A percentile compares a stretch with the other conserved stretches of the same genome.
Evolutionary conservation across 805 yeast species (phyloP).

Genomic region (Pichia insulana): DNA sequence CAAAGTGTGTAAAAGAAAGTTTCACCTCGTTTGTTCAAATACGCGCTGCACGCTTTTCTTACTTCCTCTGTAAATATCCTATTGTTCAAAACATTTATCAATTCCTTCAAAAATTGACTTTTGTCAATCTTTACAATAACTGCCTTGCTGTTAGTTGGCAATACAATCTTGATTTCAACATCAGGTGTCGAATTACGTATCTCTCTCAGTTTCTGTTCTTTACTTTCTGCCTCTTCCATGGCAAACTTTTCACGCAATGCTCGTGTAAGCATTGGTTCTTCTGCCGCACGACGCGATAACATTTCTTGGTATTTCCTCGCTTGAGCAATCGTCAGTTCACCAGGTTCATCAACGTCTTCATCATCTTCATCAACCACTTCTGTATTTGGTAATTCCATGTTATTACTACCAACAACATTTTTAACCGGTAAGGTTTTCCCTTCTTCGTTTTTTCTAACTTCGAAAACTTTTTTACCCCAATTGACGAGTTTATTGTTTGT

Average conservation of each 20-base stretch:
- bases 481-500: too few relatives aligned
- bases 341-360: neutral
- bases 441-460: neutral
- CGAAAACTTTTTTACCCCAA: neutral
- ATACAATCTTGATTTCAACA: neutral
- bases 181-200: neutral
- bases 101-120: neutral
- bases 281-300: slow-evolving; percentile 34
- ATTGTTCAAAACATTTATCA: neutral
- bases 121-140: neutral
- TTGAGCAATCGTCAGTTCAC: slow-evolving; percentile 33
- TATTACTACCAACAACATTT: neutral
- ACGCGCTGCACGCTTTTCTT: too few relatives aligned
- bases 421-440: neutral
- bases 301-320: slow-evolving; percentile 46
- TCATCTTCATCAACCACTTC: too few relatives aligned
- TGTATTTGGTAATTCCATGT: too few relatives aligned
- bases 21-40: too few relatives aligned
- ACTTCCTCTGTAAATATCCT: too few relatives aligned
- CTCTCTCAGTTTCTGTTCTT: neutral
- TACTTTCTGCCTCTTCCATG: neutral
- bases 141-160: neutral
- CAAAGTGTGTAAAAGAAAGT: too few relatives aligned
- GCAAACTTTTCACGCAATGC: slow-evolving; percentile 29
- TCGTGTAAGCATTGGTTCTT: slow-evolving; percentile 25